Evolutionary conservation across 768 basidiomycete genomes (phyloP), one percentile per base, ranked within the genome.

Genomic region (Leccinum fibrillosum): DNA sequence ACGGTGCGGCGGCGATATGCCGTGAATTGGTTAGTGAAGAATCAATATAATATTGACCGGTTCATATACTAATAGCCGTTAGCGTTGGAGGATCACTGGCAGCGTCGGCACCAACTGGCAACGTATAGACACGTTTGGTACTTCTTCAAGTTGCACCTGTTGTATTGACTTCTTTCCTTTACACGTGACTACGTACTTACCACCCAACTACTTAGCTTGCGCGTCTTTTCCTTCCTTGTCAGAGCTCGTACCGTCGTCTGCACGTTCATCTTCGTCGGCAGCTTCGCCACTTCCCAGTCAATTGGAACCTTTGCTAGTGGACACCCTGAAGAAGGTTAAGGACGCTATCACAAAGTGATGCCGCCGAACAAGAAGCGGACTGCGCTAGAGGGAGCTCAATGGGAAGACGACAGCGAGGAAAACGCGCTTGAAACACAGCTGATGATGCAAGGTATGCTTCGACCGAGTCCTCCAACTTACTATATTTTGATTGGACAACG

Each of bases 191-290:
- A 25, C 25, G 25, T 25, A 25, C 25, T 25, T 25, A 25, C 5
- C 25, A 25, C 25, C 25, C 25, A 25, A 25, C 25, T 25, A 25
- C 25, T 25, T 25, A 25, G 25, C 25, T 25, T 28, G 28, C 28
- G 28, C 28, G 7, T 28, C 7, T 28, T 28, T 8, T 28, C 28
- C 28, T 28, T 25, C 12, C 11, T 66, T 48, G 45, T 42, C 54
- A 98, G 96, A 94, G 70, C 80, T 98, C 26, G 88, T 98, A 0
- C 96, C 97, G 0, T 97, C 97, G 0, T 96, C 96, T 9, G 93
- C 94, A 2, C 81, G 97, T 45, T 94, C 97, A 0, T 86, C 93
- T 0, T 83, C 95, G 0, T 92, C 93, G 0, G 81, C 88, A 4
- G 95, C 96, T 0, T 81, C 87, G 0, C 89, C 93, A 1, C 78